Evolutionary conservation across 768 basidiomycete species (phyloP).

Genomic region (Kwoniella shandongensis): DNA sequence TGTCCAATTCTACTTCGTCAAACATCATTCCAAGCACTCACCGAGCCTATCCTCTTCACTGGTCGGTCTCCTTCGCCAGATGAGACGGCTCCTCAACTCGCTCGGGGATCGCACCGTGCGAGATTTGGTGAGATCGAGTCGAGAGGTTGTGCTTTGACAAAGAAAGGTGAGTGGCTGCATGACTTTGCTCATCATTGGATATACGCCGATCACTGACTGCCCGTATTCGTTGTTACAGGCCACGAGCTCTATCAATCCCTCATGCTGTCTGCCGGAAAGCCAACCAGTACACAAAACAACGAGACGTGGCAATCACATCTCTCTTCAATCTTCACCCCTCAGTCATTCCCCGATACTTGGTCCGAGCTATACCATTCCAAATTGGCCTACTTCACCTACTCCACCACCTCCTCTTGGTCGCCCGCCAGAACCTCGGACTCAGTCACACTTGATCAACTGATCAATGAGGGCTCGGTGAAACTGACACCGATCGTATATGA

Average conservation of each 20-base stretch:
- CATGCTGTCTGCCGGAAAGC: conserved; percentile 6
- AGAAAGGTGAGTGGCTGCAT: conserved; percentile 25
- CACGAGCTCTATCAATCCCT: conserved; percentile 25
- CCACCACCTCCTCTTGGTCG: conserved; percentile 24
- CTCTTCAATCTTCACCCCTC: conserved; percentile 21
- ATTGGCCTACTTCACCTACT: conserved; percentile 46
- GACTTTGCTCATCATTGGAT: not conserved
- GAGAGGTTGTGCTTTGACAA: conserved; percentile 43
- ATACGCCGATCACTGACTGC: not conserved
- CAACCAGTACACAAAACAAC: conserved; percentile 25
- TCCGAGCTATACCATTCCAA: conserved; percentile 26
- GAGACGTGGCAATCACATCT: conserved; percentile 28
- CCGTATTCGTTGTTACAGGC: conserved; percentile 9
- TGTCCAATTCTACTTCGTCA: conserved; percentile 48
- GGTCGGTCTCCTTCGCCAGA: conserved; percentile 5
- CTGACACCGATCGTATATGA: conserved; percentile 45
- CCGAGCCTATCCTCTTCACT: conserved; percentile 44
- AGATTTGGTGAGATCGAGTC: conserved; percentile 51
- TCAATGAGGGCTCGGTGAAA: conserved; percentile 25
- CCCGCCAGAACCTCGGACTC: not conserved
- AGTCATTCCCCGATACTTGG: conserved; percentile 41
- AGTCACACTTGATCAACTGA: conserved; percentile 28
- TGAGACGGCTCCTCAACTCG: conserved; percentile 9
- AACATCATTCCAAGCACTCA: conserved; percentile 48
- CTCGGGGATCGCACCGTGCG: conserved; percentile 41